phyloP scores from a whole-genome alignment of 768 basidiomycete species.

The Boletus rufocinnamomeus region DNA sequence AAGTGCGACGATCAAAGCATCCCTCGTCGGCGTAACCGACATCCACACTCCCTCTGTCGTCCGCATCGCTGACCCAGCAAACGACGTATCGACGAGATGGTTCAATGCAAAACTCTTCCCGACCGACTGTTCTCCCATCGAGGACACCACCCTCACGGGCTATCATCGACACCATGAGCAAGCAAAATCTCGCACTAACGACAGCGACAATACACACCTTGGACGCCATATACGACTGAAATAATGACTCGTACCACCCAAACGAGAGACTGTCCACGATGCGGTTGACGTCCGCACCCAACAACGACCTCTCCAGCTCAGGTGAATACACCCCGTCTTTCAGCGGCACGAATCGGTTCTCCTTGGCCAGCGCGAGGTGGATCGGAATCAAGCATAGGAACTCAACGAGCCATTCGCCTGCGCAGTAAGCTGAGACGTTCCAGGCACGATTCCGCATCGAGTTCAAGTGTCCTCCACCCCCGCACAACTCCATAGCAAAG shows the following conservation, averaged over 20 bases:
- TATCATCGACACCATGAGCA: constrained; percentile 23
- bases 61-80: constrained; percentile 66
- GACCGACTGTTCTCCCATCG: constrained; percentile 70
- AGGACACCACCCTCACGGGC: constrained; percentile 66
- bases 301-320: constrained; percentile 50
- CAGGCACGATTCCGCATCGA: constrained; percentile 14
- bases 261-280: constrained; percentile 58
- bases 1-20: constrained; percentile 54
- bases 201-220: constrained; percentile 38
- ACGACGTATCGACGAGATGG: constrained; percentile 63
- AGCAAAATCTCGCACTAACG: fast-evolving
- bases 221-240: constrained; percentile 60
- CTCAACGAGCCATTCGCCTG: constrained; percentile 65
- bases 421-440: constrained; percentile 42
- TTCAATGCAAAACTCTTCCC: constrained; percentile 62
- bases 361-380: constrained; percentile 58
- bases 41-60: constrained; percentile 71
- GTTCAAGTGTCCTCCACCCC: background rate
- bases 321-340: constrained; percentile 57
- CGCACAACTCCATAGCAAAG: constrained; percentile 25
- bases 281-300: constrained; percentile 60
- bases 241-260: constrained; percentile 67
- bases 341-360: constrained; percentile 62
- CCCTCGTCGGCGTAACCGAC: constrained; percentile 61
- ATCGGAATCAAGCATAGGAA: constrained; percentile 64